Base-by-base conservation (phyloP, 441 rosid species). In the Gossypium davidsonii region DNA sequence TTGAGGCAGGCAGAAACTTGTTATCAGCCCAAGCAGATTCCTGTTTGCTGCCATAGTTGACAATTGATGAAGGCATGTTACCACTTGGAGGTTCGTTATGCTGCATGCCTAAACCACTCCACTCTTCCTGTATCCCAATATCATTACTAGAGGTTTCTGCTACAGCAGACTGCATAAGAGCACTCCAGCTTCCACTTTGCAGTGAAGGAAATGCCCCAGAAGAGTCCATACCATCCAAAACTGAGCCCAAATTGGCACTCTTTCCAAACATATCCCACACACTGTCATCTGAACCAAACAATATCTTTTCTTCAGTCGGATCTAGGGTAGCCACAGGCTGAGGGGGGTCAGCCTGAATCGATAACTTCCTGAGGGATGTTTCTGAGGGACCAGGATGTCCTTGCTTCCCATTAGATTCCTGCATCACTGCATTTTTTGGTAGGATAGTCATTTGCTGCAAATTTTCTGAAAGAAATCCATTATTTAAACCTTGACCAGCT, bases 161-260 rank as follows among this genome's bases (percentile, higher is more conserved):
- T 15, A 90, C 87, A 67, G 95, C 95, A 78, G 95, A 90, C 83
- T 89, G 97, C 98, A 94, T 92, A 74, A 94, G 98, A 77, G 98
- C 97, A 85, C 98, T 92, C 98, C 97, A 94, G 78, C 97, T 89
- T 78, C 98, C 98, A 84, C 93, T 88, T 75, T 90, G 97, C 78
- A 89, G n/a, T 26, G 95, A 89, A 70, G 97, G 85, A 74, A 83
- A 77, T 70, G 88, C 79, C 75, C 90, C 82, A 44, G 59, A 63
- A 61, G 73, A 26, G 69, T 85, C 92, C 7, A 85, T 46, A 73
- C 77, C 79, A 75, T 84, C 93, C 73, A 87, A 71, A 56, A 81
- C 79, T 31, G 89, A 59, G 70, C 81, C 87, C 76, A 83, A 63
- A 74, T 75, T 85, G 49, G 77, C 65, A 71, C 87, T 78, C 77